Evolutionary conservation across 73 alveolate genomes (phyloP).

Genomic region (Tetrahymena borealis): DNA sequence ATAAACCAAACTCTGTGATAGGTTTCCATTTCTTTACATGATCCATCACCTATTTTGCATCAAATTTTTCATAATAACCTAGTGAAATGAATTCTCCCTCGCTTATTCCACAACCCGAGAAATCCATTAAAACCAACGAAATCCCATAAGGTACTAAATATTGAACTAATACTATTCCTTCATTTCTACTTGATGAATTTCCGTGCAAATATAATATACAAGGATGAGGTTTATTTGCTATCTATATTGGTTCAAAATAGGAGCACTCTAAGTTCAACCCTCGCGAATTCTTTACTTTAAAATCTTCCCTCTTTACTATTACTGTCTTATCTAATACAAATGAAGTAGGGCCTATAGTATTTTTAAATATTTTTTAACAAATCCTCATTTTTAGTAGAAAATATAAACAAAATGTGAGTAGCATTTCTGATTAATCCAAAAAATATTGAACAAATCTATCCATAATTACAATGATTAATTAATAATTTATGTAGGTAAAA

Average conservation of each 20-base stretch:
- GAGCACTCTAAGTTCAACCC: background rate
- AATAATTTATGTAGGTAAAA: no score
- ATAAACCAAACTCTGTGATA: slow-evolving; percentile 70
- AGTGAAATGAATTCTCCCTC: slow-evolving; percentile 86
- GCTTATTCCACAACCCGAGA: slow-evolving; percentile 88
- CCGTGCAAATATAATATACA: slow-evolving; percentile 87
- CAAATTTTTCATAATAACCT: slow-evolving; percentile 85
- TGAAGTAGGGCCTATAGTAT: background rate
- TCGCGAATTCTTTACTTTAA: background rate
- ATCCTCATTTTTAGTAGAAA: no score
- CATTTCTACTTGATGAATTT: slow-evolving; percentile 79
- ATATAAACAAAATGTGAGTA: no score
- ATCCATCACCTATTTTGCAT: slow-evolving; percentile 63
- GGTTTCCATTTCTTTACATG: slow-evolving; percentile 58
- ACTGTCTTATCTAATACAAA: background rate
- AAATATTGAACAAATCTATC: background rate
- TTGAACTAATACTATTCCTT: slow-evolving; percentile 66
- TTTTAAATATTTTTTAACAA: no score
- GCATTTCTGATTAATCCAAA: background rate
- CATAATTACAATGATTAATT: no score
- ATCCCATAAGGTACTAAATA: slow-evolving; percentile 58
- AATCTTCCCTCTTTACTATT: background rate
- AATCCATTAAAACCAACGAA: slow-evolving; percentile 73
- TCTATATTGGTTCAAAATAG: background rate
- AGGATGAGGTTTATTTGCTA: slow-evolving; percentile 49